Conservation (phyloP, 805 yeast genomes). For the Ogataea methanolica region DNA sequence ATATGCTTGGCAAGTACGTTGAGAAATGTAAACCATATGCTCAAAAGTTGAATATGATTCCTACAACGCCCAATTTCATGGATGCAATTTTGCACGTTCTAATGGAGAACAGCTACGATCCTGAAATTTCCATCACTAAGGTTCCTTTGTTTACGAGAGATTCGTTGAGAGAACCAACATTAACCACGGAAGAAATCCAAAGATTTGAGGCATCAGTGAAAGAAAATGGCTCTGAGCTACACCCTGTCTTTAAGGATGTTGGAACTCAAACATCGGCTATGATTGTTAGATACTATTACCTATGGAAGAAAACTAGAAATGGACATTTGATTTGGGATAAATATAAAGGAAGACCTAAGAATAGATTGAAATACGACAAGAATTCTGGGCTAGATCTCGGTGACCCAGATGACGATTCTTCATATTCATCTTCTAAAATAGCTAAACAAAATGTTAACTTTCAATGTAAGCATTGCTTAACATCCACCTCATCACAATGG, state of each 20-base stretch:
- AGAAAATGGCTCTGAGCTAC: slow-evolving; percentile 72
- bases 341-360: slow-evolving; percentile 64
- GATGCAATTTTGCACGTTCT: slow-evolving; percentile 64
- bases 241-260: slow-evolving; percentile 69
- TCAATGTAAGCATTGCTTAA: slow-evolving; percentile 69
- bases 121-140: slow-evolving; percentile 40
- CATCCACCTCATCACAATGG: slow-evolving; percentile 59
- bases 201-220: slow-evolving; percentile 73
- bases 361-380: slow-evolving; percentile 40
- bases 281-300: slow-evolving; percentile 81
- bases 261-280: slow-evolving; percentile 67
- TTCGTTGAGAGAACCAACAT: slow-evolving; percentile 70
- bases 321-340: slow-evolving; percentile 83
- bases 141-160: slow-evolving; percentile 50
- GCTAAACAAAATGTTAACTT: slow-evolving; percentile 36
- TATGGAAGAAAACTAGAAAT: slow-evolving; percentile 83
- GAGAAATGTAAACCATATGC: slow-evolving; percentile 55
- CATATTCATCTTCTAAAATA: slow-evolving; percentile 56
- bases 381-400: slow-evolving; percentile 40
- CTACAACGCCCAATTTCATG: slow-evolving; percentile 74
- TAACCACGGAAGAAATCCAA: slow-evolving; percentile 56
- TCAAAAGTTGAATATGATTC: slow-evolving; percentile 43
- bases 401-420: slow-evolving; percentile 66
- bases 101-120: slow-evolving; percentile 48
- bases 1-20: slow-evolving; percentile 45